phyloP scores from a whole-genome alignment of 1,284 basidiomycete species.

The Taiwanofungus camphoratus region DNA sequence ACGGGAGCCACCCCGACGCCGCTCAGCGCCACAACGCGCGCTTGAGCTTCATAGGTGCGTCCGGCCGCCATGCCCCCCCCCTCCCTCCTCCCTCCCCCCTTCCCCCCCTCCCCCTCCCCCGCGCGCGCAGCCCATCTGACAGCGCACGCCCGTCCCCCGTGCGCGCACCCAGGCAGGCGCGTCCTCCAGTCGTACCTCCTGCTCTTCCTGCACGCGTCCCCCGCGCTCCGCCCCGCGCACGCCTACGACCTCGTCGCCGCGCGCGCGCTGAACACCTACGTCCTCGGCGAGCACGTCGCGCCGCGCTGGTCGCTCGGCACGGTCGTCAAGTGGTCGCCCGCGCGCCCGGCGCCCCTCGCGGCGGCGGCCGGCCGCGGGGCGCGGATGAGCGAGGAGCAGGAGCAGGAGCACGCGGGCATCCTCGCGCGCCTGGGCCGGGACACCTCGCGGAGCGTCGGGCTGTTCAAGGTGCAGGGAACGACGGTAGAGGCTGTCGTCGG shows the following conservation, averaged over 20 bases:
- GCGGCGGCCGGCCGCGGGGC: constrained; percentile 17
- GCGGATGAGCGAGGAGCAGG: too few species aligned
- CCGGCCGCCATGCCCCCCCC: background rate
- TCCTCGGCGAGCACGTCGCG: constrained; percentile 66
- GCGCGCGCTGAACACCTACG: constrained; percentile 57
- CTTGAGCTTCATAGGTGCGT: constrained; percentile 62
- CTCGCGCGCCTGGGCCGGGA: constrained; percentile 23
- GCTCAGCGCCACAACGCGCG: constrained; percentile 63
- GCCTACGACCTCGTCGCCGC: constrained; percentile 52
- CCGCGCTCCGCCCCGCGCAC: constrained; percentile 36
- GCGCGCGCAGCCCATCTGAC: constrained; percentile 1
- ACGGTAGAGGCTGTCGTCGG: constrained; percentile 72
- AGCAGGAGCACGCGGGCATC: too few species aligned
- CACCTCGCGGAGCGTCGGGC: constrained; percentile 46
- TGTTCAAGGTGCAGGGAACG: constrained; percentile 74
- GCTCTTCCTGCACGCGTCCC: constrained; percentile 61
- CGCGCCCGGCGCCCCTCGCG: constrained; percentile 17
- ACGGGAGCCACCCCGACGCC: constrained; percentile 63
- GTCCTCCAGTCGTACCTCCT: constrained; percentile 68
- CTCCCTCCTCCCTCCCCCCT: too few species aligned
- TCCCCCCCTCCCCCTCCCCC: too few species aligned
- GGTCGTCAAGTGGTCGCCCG: constrained; percentile 64
- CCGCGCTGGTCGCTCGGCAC: constrained; percentile 65
- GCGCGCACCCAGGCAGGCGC: constrained; percentile 52
- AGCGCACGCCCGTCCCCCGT: background rate